phyloP scores from a whole-genome alignment of 2,329 filamentous ascomycete genomes.

The Calonectria fujianensis region DNA sequence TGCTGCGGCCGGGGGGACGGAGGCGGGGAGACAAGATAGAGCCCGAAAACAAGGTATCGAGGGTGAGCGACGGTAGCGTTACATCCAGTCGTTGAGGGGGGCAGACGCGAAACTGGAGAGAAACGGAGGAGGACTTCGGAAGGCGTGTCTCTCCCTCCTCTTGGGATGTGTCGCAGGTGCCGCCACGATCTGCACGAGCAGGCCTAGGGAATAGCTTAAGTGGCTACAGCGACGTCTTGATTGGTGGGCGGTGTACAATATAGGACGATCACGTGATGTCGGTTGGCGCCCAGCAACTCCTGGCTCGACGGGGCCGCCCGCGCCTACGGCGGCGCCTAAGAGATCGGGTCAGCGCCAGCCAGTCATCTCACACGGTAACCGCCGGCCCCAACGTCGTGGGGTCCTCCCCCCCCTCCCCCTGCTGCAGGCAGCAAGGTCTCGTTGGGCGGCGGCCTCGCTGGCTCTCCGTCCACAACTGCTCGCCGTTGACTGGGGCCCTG shows the following conservation, averaged over 20 bases:
- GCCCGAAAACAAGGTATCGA: conserved; percentile 6
- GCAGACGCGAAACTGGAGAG: conserved; percentile 30
- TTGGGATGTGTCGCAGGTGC: conserved; percentile 35
- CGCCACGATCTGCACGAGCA: conserved; percentile 36
- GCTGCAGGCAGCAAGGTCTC: conserved; percentile 31
- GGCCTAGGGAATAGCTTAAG: conserved; percentile 26
- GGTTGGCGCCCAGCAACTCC: conserved; percentile 33
- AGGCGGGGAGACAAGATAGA: conserved; percentile 8
- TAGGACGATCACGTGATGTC: conserved; percentile 30
- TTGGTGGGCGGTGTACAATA: conserved; percentile 19
- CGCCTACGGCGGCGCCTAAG: conserved; percentile 44
- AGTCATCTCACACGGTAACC: conserved; percentile 52
- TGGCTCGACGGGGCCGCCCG: conserved; percentile 16
- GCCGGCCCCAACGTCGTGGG: conserved; percentile 49
- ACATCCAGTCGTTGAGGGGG: conserved; percentile 28
- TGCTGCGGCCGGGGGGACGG: not conserved
- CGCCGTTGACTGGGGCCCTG: not conserved
- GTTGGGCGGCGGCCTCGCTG: conserved; percentile 10
- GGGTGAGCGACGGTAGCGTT: conserved; percentile 21
- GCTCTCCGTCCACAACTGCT: not conserved
- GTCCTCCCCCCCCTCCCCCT: not conserved
- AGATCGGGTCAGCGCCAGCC: conserved; percentile 43
- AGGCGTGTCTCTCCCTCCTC: not conserved
- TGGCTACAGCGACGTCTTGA: conserved; percentile 32
- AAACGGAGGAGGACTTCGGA: conserved; percentile 24